Evolutionary conservation across 179 eudicot species (phyloP).

Genomic region (Dionaea muscipula): DNA sequence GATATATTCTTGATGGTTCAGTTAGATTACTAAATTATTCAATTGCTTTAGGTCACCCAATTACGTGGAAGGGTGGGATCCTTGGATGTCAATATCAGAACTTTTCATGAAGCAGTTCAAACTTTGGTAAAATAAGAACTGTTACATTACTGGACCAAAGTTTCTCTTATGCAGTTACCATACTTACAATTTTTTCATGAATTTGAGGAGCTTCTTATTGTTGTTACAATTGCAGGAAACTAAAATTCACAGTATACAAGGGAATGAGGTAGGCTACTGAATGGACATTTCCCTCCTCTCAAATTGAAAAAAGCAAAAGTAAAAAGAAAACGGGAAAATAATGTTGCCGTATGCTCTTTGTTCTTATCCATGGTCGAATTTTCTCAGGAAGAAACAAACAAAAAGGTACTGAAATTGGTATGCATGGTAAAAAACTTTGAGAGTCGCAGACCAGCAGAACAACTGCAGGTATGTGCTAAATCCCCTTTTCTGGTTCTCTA

Average conservation of each 20-base stretch:
- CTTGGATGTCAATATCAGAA: constrained; percentile 32
- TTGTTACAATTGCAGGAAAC: constrained; percentile 58
- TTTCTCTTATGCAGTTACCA: neutral
- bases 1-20: neutral
- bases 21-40: neutral
- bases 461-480: constrained; percentile 42
- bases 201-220: constrained; percentile 11
- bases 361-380: neutral
- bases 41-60: constrained; percentile 35
- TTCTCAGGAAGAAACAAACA: constrained; percentile 34
- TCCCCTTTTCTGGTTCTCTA: neutral
- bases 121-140: constrained; percentile 40
- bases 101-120: constrained; percentile 42
- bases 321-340: neutral
- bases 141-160: neutral
- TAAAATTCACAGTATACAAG: constrained; percentile 41
- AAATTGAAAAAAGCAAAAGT: neutral
- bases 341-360: neutral
- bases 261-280: constrained; percentile 36
- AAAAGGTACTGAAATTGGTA: constrained; percentile 45
- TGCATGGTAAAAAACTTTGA: constrained; percentile 25
- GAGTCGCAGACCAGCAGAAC: constrained; percentile 23
- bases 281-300: neutral
- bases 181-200: neutral
- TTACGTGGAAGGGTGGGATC: constrained; percentile 34